Evolutionary conservation across 2,329 filamentous ascomycete genomes (phyloP).

Genomic region (Cercospora sojina): DNA sequence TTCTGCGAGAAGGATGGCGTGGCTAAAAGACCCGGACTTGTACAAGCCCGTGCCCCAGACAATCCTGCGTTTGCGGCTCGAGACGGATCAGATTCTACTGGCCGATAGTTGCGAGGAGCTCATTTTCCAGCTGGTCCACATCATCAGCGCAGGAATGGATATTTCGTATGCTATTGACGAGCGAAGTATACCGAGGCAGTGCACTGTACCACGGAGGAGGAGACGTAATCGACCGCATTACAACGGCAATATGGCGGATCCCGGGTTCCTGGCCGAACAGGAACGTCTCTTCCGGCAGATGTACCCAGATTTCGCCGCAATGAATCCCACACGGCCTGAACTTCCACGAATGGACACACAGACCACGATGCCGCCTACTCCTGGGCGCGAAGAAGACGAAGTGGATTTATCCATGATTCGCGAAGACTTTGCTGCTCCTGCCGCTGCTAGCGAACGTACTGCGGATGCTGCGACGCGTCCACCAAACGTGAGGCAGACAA

Average conservation of each 20-base stretch:
- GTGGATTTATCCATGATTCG: conserved; percentile 38
- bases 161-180: conserved; percentile 70
- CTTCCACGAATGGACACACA: conserved; percentile 13
- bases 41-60: conserved; percentile 53
- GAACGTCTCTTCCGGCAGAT: conserved; percentile 50
- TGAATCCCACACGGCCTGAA: conserved; percentile 8
- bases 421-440: conserved; percentile 31
- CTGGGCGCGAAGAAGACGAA: conserved; percentile 38
- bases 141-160: conserved; percentile 70
- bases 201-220: conserved; percentile 49
- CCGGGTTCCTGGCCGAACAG: conserved; percentile 48
- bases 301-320: conserved; percentile 45
- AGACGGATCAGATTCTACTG: conserved; percentile 72
- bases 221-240: conserved; percentile 36
- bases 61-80: conserved; percentile 69
- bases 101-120: conserved; percentile 64
- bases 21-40: conserved; percentile 48
- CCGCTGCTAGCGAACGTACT: conserved; percentile 4
- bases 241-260: conserved; percentile 37
- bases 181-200: conserved; percentile 50
- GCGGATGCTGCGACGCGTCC: conserved; percentile 23
- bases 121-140: conserved; percentile 68
- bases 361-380: conserved; percentile 20
- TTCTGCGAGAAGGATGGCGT: conserved; percentile 41
- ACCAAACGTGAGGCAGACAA: conserved; percentile 28